Percentiles rank a stretch among this genome's conserved stretches.
These are phyloP conservation scores for Pisolithus albus DNA, from an alignment of 768 basidiomycete species.

Conservation along the genomic window DNA sequence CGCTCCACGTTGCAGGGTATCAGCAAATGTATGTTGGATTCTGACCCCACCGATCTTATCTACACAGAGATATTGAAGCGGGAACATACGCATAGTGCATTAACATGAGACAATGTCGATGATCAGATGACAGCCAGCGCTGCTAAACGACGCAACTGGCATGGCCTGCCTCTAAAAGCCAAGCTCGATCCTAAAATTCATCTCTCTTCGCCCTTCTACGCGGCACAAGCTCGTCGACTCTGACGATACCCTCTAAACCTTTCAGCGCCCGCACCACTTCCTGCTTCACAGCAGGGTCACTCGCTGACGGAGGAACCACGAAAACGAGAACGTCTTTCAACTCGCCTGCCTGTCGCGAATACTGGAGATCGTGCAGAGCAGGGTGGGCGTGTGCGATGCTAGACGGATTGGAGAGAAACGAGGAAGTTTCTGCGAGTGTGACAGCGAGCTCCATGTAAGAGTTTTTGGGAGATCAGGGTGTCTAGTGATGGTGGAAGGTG, in stretches of 20 bases:
- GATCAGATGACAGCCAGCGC: too few species aligned
- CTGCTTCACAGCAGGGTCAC: constrained; percentile 1
- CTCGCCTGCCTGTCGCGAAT: constrained; percentile 15
- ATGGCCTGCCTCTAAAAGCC: too few species aligned
- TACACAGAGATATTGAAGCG: too few species aligned
- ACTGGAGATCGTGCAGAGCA: constrained; percentile 17
- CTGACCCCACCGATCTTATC: too few species aligned
- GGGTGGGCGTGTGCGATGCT: constrained; percentile 16
- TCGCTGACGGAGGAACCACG: constrained; percentile 7
- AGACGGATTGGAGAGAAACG: constrained; percentile 18
- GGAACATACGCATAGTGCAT: too few species aligned
- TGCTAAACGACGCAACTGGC: too few species aligned
- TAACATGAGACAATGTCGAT: too few species aligned
- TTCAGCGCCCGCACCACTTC: constrained; percentile 13
- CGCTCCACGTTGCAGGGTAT: too few species aligned
- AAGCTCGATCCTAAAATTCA: constrained; percentile 12
- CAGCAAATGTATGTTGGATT: too few species aligned
- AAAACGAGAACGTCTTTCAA: constrained; percentile 19
- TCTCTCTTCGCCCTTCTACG: constrained; percentile 20
- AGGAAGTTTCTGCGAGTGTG: constrained; percentile 4
- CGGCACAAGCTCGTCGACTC: constrained; percentile 18
- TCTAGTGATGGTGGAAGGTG: too few species aligned
- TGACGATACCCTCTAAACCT: constrained; percentile 13
- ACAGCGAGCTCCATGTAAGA: too few species aligned
- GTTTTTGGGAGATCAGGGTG: too few species aligned